phyloP scores from a whole-genome alignment of 306 rosid species.

The Vigna trinervia region DNA sequence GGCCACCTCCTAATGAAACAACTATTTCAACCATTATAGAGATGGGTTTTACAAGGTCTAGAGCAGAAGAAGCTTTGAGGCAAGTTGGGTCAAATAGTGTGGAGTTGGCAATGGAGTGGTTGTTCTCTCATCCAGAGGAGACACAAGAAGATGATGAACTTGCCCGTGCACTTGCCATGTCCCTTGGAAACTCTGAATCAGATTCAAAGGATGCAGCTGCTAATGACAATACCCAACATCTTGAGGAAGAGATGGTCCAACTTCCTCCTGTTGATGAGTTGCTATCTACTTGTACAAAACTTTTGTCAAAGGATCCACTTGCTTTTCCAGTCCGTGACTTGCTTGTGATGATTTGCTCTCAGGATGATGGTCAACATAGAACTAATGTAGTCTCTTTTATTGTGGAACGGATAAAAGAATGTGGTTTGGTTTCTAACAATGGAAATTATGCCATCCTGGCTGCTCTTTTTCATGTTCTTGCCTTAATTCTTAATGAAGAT shows the following conservation, averaged over 20 bases:
- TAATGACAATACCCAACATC: slow-evolving; percentile 60
- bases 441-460: slow-evolving; percentile 69
- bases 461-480: slow-evolving; percentile 93
- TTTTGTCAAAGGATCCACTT: slow-evolving; percentile 84
- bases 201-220: slow-evolving; percentile 72
- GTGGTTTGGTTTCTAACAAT: slow-evolving; percentile 59
- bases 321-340: slow-evolving; percentile 92
- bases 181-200: slow-evolving; percentile 87
- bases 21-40: slow-evolving; percentile 91
- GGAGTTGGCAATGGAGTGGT: slow-evolving; percentile 98
- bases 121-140: slow-evolving; percentile 96
- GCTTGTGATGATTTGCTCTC: slow-evolving; percentile 92
- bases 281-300: slow-evolving; percentile 82
- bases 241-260: slow-evolving; percentile 83
- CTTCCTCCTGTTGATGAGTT: slow-evolving; percentile 90
- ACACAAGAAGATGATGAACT: slow-evolving; percentile 94
- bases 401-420: slow-evolving; percentile 77
- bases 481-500: slow-evolving; percentile 92
- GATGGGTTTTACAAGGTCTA: slow-evolving; percentile 95
- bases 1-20: slow-evolving; percentile 93
- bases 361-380: slow-evolving; percentile 83
- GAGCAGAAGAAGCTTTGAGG: slow-evolving; percentile 97
- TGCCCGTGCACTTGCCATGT: slow-evolving; percentile 99
- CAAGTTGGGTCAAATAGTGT: slow-evolving; percentile 97
- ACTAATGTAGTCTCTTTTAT: slow-evolving; percentile 71